phyloP scores from a whole-genome alignment of 176 grass and related monocot genomes.

The Oryza officinalis region DNA sequence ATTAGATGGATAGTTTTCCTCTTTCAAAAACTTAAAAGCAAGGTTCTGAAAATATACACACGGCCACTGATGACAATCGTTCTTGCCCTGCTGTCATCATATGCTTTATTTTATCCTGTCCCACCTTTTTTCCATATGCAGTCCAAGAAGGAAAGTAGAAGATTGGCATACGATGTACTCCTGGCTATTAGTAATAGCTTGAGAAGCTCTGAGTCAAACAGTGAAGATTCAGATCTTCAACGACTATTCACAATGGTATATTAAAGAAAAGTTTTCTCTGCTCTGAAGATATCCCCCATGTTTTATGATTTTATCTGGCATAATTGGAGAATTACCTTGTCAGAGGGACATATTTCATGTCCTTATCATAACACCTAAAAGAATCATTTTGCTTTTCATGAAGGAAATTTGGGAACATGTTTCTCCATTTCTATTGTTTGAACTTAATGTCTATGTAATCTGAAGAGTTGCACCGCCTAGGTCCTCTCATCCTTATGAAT shows the following conservation, averaged over 20 bases:
- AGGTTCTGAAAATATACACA: background rate
- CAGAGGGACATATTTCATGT: background rate
- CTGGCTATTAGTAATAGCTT: conserved; percentile 66
- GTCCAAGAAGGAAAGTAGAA: conserved; percentile 94
- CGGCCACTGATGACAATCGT: background rate
- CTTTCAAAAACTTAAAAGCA: background rate
- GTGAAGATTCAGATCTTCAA: conserved; percentile 81
- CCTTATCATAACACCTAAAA: conserved; percentile 4
- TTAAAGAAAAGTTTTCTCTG: conserved; percentile 21
- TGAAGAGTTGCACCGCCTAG: background rate
- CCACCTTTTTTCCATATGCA: conserved; percentile 37
- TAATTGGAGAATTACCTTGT: background rate
- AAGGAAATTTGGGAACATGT: background rate
- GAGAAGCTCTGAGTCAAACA: conserved; percentile 59
- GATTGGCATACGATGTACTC: conserved; percentile 82
- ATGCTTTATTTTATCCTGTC: conserved; percentile 16
- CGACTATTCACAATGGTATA: conserved; percentile 89
- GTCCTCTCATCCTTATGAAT: background rate
- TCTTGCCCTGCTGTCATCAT: conserved; percentile 16
- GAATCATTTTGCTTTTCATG: background rate
- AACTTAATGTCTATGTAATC: background rate
- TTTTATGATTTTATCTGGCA: conserved; percentile 9
- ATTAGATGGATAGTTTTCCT: background rate
- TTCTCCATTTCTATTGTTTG: background rate
- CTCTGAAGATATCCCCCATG: conserved; percentile 8